These are phyloP conservation scores for Verticillium nubilum DNA, from an alignment of 2,329 filamentous ascomycete genomes.

Conservation along the genomic window DNA sequence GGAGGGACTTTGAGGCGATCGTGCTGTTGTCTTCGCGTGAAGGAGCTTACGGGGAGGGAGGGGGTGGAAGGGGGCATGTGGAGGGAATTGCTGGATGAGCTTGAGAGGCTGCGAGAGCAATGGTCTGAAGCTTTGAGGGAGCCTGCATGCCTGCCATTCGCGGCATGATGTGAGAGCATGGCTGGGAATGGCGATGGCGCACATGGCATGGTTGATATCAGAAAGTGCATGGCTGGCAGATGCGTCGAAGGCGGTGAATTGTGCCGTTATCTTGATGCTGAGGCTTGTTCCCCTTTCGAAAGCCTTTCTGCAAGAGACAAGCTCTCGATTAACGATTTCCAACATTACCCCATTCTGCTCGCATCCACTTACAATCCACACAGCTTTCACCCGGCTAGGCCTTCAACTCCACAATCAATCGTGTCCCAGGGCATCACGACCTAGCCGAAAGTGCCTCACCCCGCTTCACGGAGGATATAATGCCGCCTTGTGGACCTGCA, in stretches of 20 bases:
- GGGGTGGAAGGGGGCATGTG: conserved; percentile 14
- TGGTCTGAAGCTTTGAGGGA: background rate
- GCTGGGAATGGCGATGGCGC: too few species aligned
- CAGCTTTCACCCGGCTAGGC: background rate
- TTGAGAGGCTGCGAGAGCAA: conserved; percentile 6
- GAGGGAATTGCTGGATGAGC: conserved; percentile 14
- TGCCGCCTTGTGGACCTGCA: background rate
- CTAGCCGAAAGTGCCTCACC: background rate
- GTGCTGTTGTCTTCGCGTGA: conserved; percentile 11
- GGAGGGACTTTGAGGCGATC: conserved; percentile 13
- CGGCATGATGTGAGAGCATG: background rate
- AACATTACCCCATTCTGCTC: background rate
- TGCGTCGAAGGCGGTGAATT: too few species aligned
- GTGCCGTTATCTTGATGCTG: too few species aligned
- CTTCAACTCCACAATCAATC: background rate
- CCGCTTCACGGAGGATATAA: background rate
- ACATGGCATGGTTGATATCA: too few species aligned
- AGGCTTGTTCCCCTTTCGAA: too few species aligned
- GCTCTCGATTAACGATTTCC: too few species aligned
- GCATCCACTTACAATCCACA: background rate
- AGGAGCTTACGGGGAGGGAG: conserved; percentile 7
- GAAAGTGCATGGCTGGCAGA: too few species aligned
- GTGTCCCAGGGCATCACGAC: background rate
- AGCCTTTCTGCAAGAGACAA: too few species aligned
- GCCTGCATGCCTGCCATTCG: background rate